These are phyloP conservation scores for Elaeis oleifera DNA, from an alignment of 202 grass and related monocot genomes.

Conservation along the genomic window DNA sequence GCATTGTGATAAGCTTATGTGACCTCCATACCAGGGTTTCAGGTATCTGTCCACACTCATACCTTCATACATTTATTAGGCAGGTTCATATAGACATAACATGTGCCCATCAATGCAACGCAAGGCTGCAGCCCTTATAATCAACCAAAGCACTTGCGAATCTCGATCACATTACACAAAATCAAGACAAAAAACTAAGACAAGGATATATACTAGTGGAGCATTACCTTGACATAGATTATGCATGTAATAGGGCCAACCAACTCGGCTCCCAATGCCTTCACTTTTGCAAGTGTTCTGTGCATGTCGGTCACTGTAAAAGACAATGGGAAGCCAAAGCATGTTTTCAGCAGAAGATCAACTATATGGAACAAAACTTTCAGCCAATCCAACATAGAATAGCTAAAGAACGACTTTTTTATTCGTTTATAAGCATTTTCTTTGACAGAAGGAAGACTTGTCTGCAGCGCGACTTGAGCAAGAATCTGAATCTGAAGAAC, in stretches of 20 bases:
- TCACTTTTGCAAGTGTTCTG: slow-evolving; percentile 59
- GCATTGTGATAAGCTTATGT: too few species aligned
- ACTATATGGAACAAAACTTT: not conserved
- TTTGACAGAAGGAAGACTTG: too few species aligned
- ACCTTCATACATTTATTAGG: slow-evolving; percentile 27
- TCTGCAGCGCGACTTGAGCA: too few species aligned
- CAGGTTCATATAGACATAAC: slow-evolving; percentile 76
- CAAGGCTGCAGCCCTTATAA: slow-evolving; percentile 52
- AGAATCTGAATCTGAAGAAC: too few species aligned
- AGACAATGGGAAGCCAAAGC: slow-evolving; percentile 25
- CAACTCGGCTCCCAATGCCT: slow-evolving; percentile 67
- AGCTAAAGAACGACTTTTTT: not conserved
- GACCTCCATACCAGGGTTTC: too few species aligned
- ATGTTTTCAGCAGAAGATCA: not conserved
- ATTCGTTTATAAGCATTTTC: too few species aligned
- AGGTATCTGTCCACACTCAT: too few species aligned
- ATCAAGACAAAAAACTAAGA: not conserved
- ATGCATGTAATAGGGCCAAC: slow-evolving; percentile 76
- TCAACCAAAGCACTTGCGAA: too few species aligned
- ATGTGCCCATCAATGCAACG: slow-evolving; percentile 62
- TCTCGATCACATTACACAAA: not conserved
- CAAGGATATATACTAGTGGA: not conserved
- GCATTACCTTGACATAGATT: slow-evolving; percentile 63
- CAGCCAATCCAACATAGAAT: not conserved
- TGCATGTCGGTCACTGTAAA: slow-evolving; percentile 74